Evolutionary conservation across 2,329 filamentous ascomycete genomes (phyloP), one percentile per base, ranked within the genome.

Genomic region (Beauveria medogensis): DNA sequence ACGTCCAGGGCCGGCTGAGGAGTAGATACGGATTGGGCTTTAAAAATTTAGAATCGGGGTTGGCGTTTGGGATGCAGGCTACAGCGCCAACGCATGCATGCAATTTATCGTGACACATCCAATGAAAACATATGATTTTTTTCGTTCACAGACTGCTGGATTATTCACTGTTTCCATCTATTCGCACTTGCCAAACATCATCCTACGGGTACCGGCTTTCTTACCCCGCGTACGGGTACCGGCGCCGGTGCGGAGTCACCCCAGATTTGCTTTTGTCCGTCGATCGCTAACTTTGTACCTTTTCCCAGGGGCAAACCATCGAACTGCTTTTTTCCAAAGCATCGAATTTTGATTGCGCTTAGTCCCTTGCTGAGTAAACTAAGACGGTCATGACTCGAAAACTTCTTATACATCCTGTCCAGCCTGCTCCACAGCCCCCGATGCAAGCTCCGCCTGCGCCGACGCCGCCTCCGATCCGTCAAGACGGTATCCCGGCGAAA

Each of bases 401-500:
- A 18, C 12, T 46, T 5, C 16, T 43, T 8, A 20, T 2, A 14
- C 41, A 41, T 18, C 6, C 12, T 9, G 28, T 28, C 3, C 50
- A 60, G n/a, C 41, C 37, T 2, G 28, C 10, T 18, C 20, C 20
- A 26, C 34, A 24, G 12, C 28, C 30, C 24, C 12, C 34, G 34
- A 37, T 37, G 5, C 34, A 37, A n/a, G 22, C 18, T 40, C 24
- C 5, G 40, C 48, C 37, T 10, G 24, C 41, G 3, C 20, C 20
- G 14, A 16, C 5, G 12, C 12, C 12, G 30, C 4, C 20, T 24
- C 28, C 50, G 14, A 18, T 26, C 28, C 26, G 22, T 12, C 41
- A 54, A 24, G 8, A 30, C 16, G 26, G 44, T 26, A 58, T 62
- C 28, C 60, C 60, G 6, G 60, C 53, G 57, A 68, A 66, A 54